Evolutionary conservation across 176 grass and related monocot species (phyloP), one percentile per base, ranked within the genome.

Genomic region (Oryza punctata): DNA sequence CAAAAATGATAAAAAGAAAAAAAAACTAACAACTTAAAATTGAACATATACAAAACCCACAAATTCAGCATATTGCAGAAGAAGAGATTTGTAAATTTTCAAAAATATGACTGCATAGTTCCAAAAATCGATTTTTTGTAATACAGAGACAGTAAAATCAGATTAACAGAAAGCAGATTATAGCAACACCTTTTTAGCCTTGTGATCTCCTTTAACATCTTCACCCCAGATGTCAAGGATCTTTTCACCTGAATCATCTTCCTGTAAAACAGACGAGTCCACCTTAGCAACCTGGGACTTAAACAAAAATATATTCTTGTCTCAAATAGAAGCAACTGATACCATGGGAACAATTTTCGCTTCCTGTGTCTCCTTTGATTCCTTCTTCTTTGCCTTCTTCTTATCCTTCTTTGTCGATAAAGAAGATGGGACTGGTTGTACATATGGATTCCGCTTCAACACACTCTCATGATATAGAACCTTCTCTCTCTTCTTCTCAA

Each of bases 401-500:
- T 97, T 94, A 4, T 86, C 68, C 46, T 93, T 95, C 78, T 83
- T 91, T 59, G 74, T 32, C 25, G 73, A 16, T 12, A 90, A 35
- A 49, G 96, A 99, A 73, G 96, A 90, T 76, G 96, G 96, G 7
- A 99, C 37, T 35, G 93, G 61, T 79, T 87, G 87, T 13, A 96
- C 80, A 74, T 90, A 96, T 0, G 87, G 89, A 78, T 96, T 99
- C 70, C 85, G 81, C 77, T 94, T 88, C 67, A 99, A 68, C 44
- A 89, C 3, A 60, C 89, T 91, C 81, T 96, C 93, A 32, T 96
- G 92, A 30, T 90, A 78, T 35, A 99, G 93, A 85, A 93, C 88
- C 77, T 92, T 99, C 63, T 94, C 93, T 60, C 78, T 87, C 25
- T 94, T 89, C 79, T 92, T 94, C 68, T 96, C 93, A 11, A 95